Evolutionary conservation across 108 stramenopile species (phyloP).

Genomic region (Schizochytrium sp.): DNA sequence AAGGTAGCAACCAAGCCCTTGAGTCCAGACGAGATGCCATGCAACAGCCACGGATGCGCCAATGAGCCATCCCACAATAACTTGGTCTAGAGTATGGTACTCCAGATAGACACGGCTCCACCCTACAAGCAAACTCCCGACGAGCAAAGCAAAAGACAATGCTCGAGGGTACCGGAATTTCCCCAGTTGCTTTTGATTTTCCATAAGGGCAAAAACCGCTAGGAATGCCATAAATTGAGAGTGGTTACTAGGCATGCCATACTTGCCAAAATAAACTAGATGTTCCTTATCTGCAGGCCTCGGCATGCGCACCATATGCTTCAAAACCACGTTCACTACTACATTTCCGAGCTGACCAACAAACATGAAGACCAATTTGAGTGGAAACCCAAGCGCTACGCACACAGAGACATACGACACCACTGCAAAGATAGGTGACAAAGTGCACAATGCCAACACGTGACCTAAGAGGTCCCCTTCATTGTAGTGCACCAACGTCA

Average conservation of each 20-base stretch:
- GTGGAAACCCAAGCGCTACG: constrained; percentile 24
- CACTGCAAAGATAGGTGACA: constrained; percentile 49
- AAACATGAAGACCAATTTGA: constrained; percentile 33
- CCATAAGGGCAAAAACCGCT: constrained; percentile 66
- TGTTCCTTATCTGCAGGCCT: constrained; percentile 30
- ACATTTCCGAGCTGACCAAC: constrained; percentile 57
- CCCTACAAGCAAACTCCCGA: constrained; percentile 5
- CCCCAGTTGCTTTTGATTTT: neutral
- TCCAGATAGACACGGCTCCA: constrained; percentile 70
- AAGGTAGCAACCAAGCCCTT: no score
- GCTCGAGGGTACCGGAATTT: constrained; percentile 22
- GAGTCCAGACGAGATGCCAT: constrained; percentile 65
- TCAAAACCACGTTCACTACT: constrained; percentile 49
- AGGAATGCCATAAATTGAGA: constrained; percentile 70
- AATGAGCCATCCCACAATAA: constrained; percentile 66
- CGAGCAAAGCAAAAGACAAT: neutral
- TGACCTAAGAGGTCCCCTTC: constrained; percentile 28
- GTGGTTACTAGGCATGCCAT: constrained; percentile 77
- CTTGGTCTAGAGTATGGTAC: constrained; percentile 70
- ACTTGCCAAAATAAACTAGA: constrained; percentile 58
- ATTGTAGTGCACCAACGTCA: constrained; percentile 42
- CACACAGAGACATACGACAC: constrained; percentile 23
- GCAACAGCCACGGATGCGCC: constrained; percentile 59
- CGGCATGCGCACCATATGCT: constrained; percentile 44
- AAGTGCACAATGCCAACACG: constrained; percentile 43